Evolutionary conservation across 1,284 basidiomycete genomes (phyloP).

Genomic region (Stereum hirsutum): DNA sequence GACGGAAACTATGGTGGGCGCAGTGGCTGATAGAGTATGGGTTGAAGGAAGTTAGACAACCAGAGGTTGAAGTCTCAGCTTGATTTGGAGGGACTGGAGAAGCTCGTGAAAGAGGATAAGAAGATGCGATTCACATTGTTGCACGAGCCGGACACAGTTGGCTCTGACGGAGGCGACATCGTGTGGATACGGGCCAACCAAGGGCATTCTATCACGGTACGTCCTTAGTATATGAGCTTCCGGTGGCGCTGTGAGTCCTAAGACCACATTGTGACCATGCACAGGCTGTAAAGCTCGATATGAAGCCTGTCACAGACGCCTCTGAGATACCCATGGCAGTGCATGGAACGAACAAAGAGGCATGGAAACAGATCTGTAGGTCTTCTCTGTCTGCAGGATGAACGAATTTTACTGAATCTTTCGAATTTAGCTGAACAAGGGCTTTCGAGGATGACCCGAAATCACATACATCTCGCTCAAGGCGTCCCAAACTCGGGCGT

Average conservation of each 20-base stretch:
- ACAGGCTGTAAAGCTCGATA: slow-evolving; percentile 59
- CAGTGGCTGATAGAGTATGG: background rate
- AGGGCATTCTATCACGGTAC: slow-evolving; percentile 81
- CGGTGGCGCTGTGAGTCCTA: background rate
- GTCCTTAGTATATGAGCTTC: slow-evolving; percentile 8
- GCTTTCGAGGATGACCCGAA: slow-evolving; percentile 77
- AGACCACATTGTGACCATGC: background rate
- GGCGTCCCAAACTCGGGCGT: slow-evolving; percentile 53
- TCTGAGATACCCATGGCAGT: slow-evolving; percentile 68
- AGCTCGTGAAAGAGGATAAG: slow-evolving; percentile 65
- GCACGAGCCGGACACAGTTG: slow-evolving; percentile 38
- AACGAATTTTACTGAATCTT: background rate
- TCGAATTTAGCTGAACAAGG: slow-evolving; percentile 47
- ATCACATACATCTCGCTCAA: slow-evolving; percentile 85
- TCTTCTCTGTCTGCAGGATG: slow-evolving; percentile 6
- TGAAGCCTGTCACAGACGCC: slow-evolving; percentile 51
- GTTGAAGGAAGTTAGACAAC: slow-evolving; percentile 8
- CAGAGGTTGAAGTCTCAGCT: slow-evolving; percentile 18
- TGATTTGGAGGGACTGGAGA: slow-evolving; percentile 50
- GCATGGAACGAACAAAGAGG: slow-evolving; percentile 62
- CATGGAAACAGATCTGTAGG: slow-evolving; percentile 73
- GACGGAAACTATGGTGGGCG: background rate
- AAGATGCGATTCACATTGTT: slow-evolving; percentile 75
- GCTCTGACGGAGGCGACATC: slow-evolving; percentile 24
- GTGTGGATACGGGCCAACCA: slow-evolving; percentile 94